Conservation (phyloP, 352 stramenopile species). For the Phytophthora litchii region DNA sequence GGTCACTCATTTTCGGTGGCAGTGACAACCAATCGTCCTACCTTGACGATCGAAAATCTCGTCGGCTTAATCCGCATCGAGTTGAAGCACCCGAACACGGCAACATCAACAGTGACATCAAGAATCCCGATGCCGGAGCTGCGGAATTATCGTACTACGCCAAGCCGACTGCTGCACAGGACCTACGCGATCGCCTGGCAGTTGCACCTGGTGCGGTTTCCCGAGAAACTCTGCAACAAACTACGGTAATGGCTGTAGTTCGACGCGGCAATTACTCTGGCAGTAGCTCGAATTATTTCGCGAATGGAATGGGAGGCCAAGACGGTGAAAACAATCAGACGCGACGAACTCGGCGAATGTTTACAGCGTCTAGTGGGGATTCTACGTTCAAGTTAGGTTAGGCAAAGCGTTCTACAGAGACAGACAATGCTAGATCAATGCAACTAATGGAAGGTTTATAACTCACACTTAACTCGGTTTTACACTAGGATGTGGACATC, state of each 20-base stretch:
- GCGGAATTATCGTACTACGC: slow-evolving; percentile 56
- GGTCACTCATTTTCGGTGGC: slow-evolving; percentile 55
- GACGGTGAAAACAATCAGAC: slow-evolving; percentile 31
- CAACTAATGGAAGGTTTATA: not conserved
- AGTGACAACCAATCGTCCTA: slow-evolving; percentile 41
- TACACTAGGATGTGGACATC: too few species aligned
- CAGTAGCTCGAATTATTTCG: slow-evolving; percentile 49
- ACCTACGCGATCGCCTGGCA: slow-evolving; percentile 47
- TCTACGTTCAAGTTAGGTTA: slow-evolving; percentile 64
- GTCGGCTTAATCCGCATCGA: slow-evolving; percentile 37
- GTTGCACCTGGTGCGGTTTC: slow-evolving; percentile 46
- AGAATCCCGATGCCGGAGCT: slow-evolving; percentile 19
- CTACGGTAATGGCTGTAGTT: slow-evolving; percentile 13
- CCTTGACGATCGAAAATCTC: slow-evolving; percentile 60
- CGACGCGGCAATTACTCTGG: slow-evolving; percentile 21
- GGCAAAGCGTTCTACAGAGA: too few species aligned
- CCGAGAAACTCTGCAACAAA: slow-evolving; percentile 43
- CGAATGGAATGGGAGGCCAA: slow-evolving; percentile 37
- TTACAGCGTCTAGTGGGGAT: slow-evolving; percentile 36
- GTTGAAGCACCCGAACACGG: slow-evolving; percentile 40
- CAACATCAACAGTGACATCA: slow-evolving; percentile 16
- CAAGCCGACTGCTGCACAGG: slow-evolving; percentile 38
- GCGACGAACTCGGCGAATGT: slow-evolving; percentile 58
- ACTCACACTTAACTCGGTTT: too few species aligned
- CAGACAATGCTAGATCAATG: too few species aligned